A percentile compares a stretch with the other conserved stretches of the same genome.
phyloP scores from a whole-genome alignment of 2,329 filamentous ascomycete species.

The Aureobasidium zeae region DNA sequence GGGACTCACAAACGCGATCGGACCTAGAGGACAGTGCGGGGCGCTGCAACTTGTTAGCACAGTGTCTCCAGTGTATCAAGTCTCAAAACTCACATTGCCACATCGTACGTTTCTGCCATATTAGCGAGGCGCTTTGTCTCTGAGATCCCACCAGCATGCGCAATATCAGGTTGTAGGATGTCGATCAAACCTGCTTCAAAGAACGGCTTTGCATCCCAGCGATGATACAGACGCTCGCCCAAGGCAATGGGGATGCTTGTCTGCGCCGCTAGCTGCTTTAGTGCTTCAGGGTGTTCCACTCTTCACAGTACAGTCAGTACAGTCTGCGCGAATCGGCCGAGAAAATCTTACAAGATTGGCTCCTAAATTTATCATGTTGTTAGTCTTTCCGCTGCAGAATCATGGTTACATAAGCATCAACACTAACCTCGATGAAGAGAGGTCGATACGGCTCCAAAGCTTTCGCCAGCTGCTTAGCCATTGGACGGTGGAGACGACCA shows the following conservation, averaged over 20 bases:
- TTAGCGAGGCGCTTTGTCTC: slow-evolving; percentile 60
- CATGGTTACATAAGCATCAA: background rate
- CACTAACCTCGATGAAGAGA: slow-evolving; percentile 63
- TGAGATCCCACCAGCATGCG: slow-evolving; percentile 63
- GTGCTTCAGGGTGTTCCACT: slow-evolving; percentile 57
- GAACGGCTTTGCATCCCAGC: slow-evolving; percentile 67
- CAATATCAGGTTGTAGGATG: slow-evolving; percentile 64
- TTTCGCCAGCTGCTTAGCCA: slow-evolving; percentile 66
- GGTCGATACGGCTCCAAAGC: slow-evolving; percentile 58
- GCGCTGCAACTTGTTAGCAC: slow-evolving; percentile 32
- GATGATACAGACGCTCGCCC: slow-evolving; percentile 60
- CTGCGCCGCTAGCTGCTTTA: slow-evolving; percentile 50
- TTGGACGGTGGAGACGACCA: slow-evolving; percentile 66
- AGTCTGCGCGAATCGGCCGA: background rate
- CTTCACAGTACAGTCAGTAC: slow-evolving; percentile 43
- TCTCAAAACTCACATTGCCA: slow-evolving; percentile 39
- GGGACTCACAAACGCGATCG: slow-evolving; percentile 51
- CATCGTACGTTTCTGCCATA: slow-evolving; percentile 64
- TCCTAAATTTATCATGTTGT: background rate
- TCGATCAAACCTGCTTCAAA: slow-evolving; percentile 60
- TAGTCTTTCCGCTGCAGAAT: too few species aligned
- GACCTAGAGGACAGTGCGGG: slow-evolving; percentile 64
- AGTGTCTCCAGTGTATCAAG: background rate
- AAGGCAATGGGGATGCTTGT: slow-evolving; percentile 60
- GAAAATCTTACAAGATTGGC: background rate